phyloP scores from a whole-genome alignment of 2,329 filamentous ascomycete genomes.

The Penicillium sp. region DNA sequence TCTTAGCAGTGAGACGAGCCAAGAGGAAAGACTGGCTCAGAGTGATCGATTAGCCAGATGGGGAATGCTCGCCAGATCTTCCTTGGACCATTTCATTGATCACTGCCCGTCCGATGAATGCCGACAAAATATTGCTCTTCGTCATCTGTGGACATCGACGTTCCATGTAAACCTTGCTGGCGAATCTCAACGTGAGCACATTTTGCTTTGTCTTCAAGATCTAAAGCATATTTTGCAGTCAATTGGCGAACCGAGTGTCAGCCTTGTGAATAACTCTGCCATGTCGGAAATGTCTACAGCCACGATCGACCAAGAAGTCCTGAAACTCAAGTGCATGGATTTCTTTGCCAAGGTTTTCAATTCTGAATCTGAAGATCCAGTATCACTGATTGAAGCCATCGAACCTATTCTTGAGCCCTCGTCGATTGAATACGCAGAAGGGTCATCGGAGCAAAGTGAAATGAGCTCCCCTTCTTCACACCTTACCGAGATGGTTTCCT shows the following conservation, averaged over 20 bases:
- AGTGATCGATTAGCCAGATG: conserved; percentile 61
- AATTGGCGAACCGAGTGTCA: conserved; percentile 48
- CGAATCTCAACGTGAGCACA: conserved; percentile 57
- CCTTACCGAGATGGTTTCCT: conserved; percentile 77
- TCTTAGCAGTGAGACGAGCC: conserved; percentile 56
- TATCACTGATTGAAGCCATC: conserved; percentile 82
- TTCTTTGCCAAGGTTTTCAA: conserved; percentile 92
- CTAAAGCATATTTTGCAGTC: conserved; percentile 55
- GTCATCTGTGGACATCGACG: conserved; percentile 66
- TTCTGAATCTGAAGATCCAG: conserved; percentile 74
- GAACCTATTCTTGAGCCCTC: conserved; percentile 83
- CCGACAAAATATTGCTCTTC: conserved; percentile 50
- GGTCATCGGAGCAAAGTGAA: conserved; percentile 16
- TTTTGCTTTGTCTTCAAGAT: conserved; percentile 62
- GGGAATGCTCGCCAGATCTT: conserved; percentile 57
- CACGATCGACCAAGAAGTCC: conserved; percentile 87
- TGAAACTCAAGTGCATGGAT: conserved; percentile 90
- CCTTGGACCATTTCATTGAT: conserved; percentile 46
- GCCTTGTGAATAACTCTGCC: conserved; percentile 78
- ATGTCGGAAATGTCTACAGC: conserved; percentile 82
- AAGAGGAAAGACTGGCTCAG: conserved; percentile 52
- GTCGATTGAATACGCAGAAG: conserved; percentile 31
- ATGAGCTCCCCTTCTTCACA: conserved; percentile 49
- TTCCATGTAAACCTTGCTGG: conserved; percentile 60
- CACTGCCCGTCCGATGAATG: conserved; percentile 27